These are phyloP conservation scores for Boletus insuetus DNA, from an alignment of 768 basidiomycete genomes.

Conservation along the genomic window DNA sequence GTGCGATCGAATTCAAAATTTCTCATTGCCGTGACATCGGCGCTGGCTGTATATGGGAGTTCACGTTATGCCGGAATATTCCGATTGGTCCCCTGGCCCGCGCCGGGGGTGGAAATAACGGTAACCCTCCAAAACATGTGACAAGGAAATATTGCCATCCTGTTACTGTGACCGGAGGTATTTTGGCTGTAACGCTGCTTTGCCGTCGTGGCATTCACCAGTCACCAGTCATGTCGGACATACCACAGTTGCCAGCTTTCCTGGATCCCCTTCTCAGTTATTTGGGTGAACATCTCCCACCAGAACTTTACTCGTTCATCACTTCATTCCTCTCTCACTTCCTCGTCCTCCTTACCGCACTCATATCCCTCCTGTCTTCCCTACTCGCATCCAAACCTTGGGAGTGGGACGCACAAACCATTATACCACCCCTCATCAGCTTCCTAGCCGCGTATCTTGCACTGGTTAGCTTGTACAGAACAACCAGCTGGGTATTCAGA, in stretches of 20 bases:
- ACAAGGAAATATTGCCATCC: constrained; percentile 10
- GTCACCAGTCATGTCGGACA: constrained; percentile 25
- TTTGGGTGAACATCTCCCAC: constrained; percentile 53
- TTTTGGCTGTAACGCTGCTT: constrained; percentile 15
- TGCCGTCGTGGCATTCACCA: constrained; percentile 20
- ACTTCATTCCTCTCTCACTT: constrained; percentile 50
- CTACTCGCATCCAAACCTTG: constrained; percentile 50
- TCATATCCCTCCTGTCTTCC: constrained; percentile 46
- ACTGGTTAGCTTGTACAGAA: constrained; percentile 74
- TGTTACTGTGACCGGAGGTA: constrained; percentile 13
- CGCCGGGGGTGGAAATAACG: constrained; percentile 8
- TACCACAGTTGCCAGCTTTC: constrained; percentile 41
- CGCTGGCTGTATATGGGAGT: neutral
- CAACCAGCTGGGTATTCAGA: constrained; percentile 71
- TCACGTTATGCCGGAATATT: constrained; percentile 15
- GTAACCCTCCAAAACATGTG: constrained; percentile 9
- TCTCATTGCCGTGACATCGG: constrained; percentile 19
- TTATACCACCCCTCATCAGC: constrained; percentile 73
- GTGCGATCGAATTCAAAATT: constrained; percentile 18
- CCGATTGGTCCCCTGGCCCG: constrained; percentile 27
- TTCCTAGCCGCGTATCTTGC: constrained; percentile 73
- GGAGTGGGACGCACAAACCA: constrained; percentile 63
- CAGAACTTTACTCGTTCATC: constrained; percentile 51
- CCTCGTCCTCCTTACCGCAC: constrained; percentile 47
- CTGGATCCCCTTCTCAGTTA: constrained; percentile 55